A percentile compares a stretch with the other conserved stretches of the same genome.
phyloP scores from a whole-genome alignment of 2,329 filamentous ascomycete genomes.

The Neospermospora avenae region DNA sequence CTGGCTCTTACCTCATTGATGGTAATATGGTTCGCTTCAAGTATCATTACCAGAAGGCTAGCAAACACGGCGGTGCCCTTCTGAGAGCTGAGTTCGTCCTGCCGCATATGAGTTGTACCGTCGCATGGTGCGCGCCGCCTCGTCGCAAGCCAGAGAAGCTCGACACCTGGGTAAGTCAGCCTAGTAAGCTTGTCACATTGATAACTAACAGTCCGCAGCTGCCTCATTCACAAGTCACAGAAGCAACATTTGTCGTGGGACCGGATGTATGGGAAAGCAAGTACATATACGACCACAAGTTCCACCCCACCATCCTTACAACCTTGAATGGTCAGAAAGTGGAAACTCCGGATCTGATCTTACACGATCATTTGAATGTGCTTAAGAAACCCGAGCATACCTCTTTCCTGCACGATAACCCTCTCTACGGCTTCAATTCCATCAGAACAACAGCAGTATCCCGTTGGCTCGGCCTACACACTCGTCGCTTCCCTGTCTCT shows the following conservation, averaged over 20 bases:
- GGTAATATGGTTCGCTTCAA: constrained; percentile 50
- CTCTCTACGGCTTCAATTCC: constrained; percentile 45
- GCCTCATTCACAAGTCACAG: constrained; percentile 50
- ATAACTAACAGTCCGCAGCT: constrained; percentile 43
- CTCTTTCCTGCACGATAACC: constrained; percentile 50
- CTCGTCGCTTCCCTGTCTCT: constrained; percentile 37
- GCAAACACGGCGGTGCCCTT: constrained; percentile 50
- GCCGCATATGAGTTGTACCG: constrained; percentile 48
- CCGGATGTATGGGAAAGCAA: constrained; percentile 49
- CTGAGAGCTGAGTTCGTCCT: constrained; percentile 51
- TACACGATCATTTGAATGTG: constrained; percentile 42
- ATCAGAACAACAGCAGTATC: constrained; percentile 24
- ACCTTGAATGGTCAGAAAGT: constrained; percentile 47
- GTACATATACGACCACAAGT: constrained; percentile 46
- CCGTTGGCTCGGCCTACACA: constrained; percentile 37
- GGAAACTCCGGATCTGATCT: constrained; percentile 51
- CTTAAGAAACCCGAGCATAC: constrained; percentile 40
- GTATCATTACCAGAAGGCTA: constrained; percentile 52
- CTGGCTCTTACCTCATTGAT: constrained; percentile 50
- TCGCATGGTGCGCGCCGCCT: constrained; percentile 51
- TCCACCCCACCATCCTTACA: constrained; percentile 43
- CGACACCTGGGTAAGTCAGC: constrained; percentile 35
- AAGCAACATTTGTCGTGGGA: constrained; percentile 51
- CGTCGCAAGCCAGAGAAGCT: constrained; percentile 46
- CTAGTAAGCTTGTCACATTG: constrained; percentile 47